phyloP scores from a whole-genome alignment of 495 filamentous ascomycete genomes.

The Penicillium cataractarum region DNA sequence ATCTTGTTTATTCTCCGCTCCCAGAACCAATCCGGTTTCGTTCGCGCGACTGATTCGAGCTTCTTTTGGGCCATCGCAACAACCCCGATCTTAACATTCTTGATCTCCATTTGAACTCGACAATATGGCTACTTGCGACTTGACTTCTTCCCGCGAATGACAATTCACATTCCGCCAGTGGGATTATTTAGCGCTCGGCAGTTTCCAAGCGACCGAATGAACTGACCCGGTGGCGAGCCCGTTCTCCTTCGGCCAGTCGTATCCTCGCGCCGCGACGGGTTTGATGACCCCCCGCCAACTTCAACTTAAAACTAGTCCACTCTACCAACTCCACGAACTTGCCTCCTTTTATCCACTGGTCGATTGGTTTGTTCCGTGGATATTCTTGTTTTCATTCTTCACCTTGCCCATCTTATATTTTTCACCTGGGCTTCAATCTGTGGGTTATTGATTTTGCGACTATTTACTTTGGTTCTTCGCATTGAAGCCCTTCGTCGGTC shows the following conservation, averaged over 20 bases:
- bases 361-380: not conserved
- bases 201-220: conserved; percentile 9
- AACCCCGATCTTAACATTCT: not conserved
- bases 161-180: not conserved
- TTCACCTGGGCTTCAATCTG: not conserved
- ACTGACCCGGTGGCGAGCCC: not conserved
- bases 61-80: not conserved
- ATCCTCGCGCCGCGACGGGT: not conserved
- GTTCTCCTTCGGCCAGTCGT: not conserved
- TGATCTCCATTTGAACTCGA: not conserved
- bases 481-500: not conserved
- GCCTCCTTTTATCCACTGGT: not conserved
- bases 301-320: not conserved
- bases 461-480: not conserved
- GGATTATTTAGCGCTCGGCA: not conserved
- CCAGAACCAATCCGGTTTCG: not conserved
- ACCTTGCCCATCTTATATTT: not conserved
- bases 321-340: not conserved
- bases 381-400: not conserved
- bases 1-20: conserved; percentile 14
- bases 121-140: conserved; percentile 17
- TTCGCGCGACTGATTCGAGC: not conserved
- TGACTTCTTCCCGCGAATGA: conserved; percentile 7
- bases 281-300: not conserved
- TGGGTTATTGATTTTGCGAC: not conserved